Evolutionary conservation across 306 rosid genomes (phyloP).

Genomic region (Dalbergia oliveri): DNA sequence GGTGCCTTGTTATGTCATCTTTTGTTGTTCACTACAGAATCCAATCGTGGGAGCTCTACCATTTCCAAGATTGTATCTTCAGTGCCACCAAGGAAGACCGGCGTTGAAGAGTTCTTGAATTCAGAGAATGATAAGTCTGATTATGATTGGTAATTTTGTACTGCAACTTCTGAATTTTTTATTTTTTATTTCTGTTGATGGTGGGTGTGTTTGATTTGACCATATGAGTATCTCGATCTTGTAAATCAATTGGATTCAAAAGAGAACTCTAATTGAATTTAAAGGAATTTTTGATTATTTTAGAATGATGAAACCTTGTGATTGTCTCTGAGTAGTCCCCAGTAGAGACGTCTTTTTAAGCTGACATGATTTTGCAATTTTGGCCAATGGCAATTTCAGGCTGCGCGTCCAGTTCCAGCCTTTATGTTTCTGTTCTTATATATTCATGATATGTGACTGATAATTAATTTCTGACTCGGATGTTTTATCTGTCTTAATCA

Average conservation of each 20-base stretch:
- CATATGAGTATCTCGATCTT: conserved; percentile 35
- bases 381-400: conserved; percentile 6
- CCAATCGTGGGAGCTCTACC: conserved; percentile 53
- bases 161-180: conserved; percentile 24
- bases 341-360: conserved; percentile 7
- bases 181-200: conserved; percentile 17
- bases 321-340: conserved; percentile 39
- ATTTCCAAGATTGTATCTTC: conserved; percentile 55
- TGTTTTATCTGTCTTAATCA: conserved; percentile 32
- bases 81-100: conserved; percentile 63
- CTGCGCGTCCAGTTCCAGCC: neutral
- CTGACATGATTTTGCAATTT: conserved; percentile 24
- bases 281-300: conserved; percentile 19
- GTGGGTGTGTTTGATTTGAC: conserved; percentile 20
- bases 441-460: conserved; percentile 23
- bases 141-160: conserved; percentile 76
- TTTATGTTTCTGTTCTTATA: neutral
- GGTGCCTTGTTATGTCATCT: conserved; percentile 24
- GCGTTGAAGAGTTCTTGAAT: conserved; percentile 76
- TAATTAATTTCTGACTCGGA: conserved; percentile 43
- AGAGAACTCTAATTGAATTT: neutral
- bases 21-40: conserved; percentile 55
- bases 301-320: conserved; percentile 30
- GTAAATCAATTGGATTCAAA: conserved; percentile 32
- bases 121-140: conserved; percentile 96